A percentile compares a stretch with the other conserved stretches of the same genome.
These are phyloP conservation scores for Daldinia decipiens DNA, from an alignment of 495 filamentous ascomycete species.

Conservation along the genomic window DNA sequence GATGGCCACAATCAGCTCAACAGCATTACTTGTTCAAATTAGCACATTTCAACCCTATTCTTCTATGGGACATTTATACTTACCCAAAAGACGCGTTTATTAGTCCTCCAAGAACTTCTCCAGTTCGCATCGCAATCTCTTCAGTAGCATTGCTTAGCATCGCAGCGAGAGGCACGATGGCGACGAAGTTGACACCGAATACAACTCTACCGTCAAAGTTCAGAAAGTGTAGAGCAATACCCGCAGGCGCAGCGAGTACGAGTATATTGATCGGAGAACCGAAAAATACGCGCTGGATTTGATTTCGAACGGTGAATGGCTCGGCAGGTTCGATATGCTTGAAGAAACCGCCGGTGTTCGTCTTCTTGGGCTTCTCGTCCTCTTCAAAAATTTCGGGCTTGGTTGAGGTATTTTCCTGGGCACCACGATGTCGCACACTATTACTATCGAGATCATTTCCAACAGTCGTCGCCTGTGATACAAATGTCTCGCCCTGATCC, in stretches of 20 bases:
- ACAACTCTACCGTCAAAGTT: conserved; percentile 64
- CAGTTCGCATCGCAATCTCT: conserved; percentile 82
- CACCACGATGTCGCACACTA: conserved; percentile 28
- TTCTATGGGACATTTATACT: conserved; percentile 28
- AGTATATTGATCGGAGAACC: conserved; percentile 87
- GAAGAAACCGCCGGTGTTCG: conserved; percentile 49
- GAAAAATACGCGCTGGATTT: conserved; percentile 75
- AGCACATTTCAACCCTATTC: conserved; percentile 16
- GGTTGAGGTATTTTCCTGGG: conserved; percentile 3
- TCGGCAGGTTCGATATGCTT: conserved; percentile 57
- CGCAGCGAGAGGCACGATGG: conserved; percentile 89
- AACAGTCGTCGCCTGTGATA: conserved; percentile 45
- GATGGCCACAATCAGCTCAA: conserved; percentile 90
- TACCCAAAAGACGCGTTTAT: conserved; percentile 91
- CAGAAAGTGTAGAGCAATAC: conserved; percentile 77
- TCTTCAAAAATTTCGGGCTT: conserved; percentile 17
- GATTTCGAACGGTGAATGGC: conserved; percentile 72
- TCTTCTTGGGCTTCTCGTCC: conserved; percentile 50
- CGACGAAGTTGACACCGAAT: conserved; percentile 90
- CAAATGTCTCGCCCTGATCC: conserved; percentile 33
- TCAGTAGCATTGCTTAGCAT: conserved; percentile 92
- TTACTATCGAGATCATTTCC: conserved; percentile 18
- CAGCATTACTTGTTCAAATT: conserved; percentile 72
- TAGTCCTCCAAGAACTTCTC: conserved; percentile 86
- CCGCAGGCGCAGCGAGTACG: conserved; percentile 79